Conservation (phyloP, 2,329 filamentous ascomycete species). For the Xylariaceae sp. region DNA sequence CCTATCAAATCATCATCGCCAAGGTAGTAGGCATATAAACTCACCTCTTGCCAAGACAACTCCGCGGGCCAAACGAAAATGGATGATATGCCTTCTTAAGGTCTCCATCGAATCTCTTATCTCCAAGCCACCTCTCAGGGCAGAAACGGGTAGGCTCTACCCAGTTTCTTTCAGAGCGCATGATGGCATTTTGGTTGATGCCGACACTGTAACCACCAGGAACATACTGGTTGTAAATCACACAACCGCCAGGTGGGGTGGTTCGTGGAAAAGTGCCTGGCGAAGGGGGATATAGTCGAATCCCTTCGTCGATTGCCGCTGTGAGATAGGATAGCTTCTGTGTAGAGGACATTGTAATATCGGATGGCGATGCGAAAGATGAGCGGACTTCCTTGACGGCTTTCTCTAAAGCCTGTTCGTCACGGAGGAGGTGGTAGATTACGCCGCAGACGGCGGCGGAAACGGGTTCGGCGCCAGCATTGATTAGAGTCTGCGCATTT, state of each 20-base stretch:
- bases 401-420: neutral
- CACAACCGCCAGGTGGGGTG: neutral
- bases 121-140: neutral
- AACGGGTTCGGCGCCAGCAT: neutral
- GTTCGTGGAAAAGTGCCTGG: neutral
- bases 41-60: neutral
- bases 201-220: neutral
- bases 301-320: neutral
- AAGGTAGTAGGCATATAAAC: neutral
- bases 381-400: neutral
- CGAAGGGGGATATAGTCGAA: neutral
- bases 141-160: neutral
- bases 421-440: neutral
- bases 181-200: neutral
- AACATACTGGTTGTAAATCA: neutral
- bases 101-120: neutral
- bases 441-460: neutral
- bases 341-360: neutral
- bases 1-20: too few relatives aligned
- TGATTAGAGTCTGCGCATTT: neutral
- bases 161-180: neutral
- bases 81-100: neutral
- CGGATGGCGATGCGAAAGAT: neutral
- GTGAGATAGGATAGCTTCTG: neutral
- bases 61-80: neutral